Percentiles rank a stretch among this genome's conserved stretches.
These are phyloP conservation scores for Psilocybe azurescens DNA, from an alignment of 768 basidiomycete species.

Conservation along the genomic window DNA sequence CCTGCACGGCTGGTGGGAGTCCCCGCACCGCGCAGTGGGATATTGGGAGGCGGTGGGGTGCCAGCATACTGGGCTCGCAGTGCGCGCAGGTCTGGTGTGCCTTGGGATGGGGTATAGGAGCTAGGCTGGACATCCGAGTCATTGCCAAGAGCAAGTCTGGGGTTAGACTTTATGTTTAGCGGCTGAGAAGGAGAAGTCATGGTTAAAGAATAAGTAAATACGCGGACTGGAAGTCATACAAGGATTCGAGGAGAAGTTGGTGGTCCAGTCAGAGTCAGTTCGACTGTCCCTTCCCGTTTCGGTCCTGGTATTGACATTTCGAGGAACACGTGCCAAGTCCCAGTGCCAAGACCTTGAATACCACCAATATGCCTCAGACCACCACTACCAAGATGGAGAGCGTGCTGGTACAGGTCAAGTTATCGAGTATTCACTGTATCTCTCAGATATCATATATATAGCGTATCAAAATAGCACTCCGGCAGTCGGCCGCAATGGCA, in stretches of 20 bases:
- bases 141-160: constrained; percentile 15
- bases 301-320: constrained; percentile 9
- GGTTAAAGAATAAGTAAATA: constrained; percentile 18
- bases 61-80: constrained; percentile 68
- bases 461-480: no score
- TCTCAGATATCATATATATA: no score
- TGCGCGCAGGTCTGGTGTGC: constrained; percentile 68
- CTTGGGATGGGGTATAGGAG: constrained; percentile 42
- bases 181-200: constrained; percentile 67
- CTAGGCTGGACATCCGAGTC: constrained; percentile 18
- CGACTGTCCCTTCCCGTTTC: neutral
- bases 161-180: constrained; percentile 49
- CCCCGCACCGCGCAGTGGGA: constrained; percentile 46
- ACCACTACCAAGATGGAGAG: no score
- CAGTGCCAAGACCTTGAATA: no score
- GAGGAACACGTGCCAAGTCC: constrained; percentile 7
- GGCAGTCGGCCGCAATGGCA: no score
- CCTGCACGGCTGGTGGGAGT: constrained; percentile 14
- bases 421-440: no score
- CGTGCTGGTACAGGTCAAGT: no score
- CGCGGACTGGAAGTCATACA: constrained; percentile 18
- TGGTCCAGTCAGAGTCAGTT: neutral
- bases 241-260: neutral
- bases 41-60: constrained; percentile 63
- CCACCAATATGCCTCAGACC: no score